Base-by-base conservation (phyloP, 176 grass and related monocot genomes). In the Oryza officinalis region DNA sequence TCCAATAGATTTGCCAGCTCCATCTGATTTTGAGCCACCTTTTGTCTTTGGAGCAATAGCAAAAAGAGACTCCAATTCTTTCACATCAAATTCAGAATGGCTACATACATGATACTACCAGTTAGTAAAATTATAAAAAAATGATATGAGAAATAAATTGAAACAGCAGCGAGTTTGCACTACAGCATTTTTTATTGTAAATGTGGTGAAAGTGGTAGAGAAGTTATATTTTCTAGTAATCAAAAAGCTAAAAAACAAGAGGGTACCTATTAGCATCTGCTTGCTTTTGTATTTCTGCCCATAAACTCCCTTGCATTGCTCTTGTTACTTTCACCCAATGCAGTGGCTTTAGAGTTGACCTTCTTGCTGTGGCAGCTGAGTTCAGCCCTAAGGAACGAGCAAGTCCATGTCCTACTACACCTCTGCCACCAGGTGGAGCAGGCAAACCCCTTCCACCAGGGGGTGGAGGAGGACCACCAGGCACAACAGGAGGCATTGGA, bases 301-400 rank as follows among this genome's bases (percentile, higher is more conserved):
- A 98, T 75, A 98, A 93, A 69, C 90, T 98, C 75, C 95, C 92
- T 67, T 91, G 88, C 90, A 95, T 95, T 80, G 90, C 87, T 86
- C 86, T 95, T 83, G 92, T 93, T 80, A 98, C 92, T 88, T 95
- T 98, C 28, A 89, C 90, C 95, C 95, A 98, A 64, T 98, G 92
- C 15, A 94, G 83, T 76, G 95, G 95, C 85, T 98, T 98, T 74
- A 98, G 81, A 71, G 95, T 83, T 81, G 95, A 93, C 52, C 63
- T 94, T 31, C 83, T 81, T 67, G 46, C 35, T 77, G 78, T 74
- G 33, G 76, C 38, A 79, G 77, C 20, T 77, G 77, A 80, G 27
- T 69, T 85, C 60, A 80, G 32, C 12, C 92, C 92, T 22, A 75
- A 76, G 3, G 88, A 40, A 46, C 92, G 88, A 54, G 82, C 47